A percentile compares a stretch with the other conserved stretches of the same genome.
These are phyloP conservation scores for Ogataea allantospora DNA, from an alignment of 805 yeast species.

Conservation along the genomic window DNA sequence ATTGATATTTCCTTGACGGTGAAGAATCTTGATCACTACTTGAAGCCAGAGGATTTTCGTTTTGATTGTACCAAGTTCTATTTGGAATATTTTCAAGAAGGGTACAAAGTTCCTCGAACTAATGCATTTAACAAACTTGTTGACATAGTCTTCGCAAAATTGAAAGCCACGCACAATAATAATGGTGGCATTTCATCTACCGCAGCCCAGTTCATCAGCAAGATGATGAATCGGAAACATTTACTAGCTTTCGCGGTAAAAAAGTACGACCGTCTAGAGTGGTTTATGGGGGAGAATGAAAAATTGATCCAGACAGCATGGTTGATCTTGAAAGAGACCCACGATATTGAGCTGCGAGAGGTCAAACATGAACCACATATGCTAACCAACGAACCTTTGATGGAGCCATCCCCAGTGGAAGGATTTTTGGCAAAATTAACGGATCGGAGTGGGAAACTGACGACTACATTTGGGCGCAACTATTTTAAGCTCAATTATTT, in stretches of 20 bases:
- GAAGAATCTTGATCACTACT: constrained; percentile 13
- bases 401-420: constrained; percentile 75
- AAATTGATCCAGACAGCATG: constrained; percentile 42
- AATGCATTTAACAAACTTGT: constrained; percentile 40
- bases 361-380: constrained; percentile 39
- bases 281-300: constrained; percentile 51
- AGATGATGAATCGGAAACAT: constrained; percentile 27
- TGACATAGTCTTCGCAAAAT: constrained; percentile 35
- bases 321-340: constrained; percentile 43
- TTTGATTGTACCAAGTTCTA: background rate
- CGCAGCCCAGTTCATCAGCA: constrained; percentile 16
- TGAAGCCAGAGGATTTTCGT: constrained; percentile 10
- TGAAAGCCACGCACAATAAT: constrained; percentile 8
- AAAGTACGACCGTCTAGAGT: constrained; percentile 72
- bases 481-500: constrained; percentile 61
- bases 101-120: constrained; percentile 27
- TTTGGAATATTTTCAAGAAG: constrained; percentile 13
- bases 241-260: constrained; percentile 50
- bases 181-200: constrained; percentile 3
- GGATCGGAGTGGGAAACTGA: constrained; percentile 44
- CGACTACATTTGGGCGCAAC: constrained; percentile 31
- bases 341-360: constrained; percentile 61
- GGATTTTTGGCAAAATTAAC: constrained; percentile 70
- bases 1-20: constrained; percentile 45
- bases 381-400: constrained; percentile 26